Conservation (phyloP, 1,139 yeast genomes). For the Groenewaldozyma sp. region DNA sequence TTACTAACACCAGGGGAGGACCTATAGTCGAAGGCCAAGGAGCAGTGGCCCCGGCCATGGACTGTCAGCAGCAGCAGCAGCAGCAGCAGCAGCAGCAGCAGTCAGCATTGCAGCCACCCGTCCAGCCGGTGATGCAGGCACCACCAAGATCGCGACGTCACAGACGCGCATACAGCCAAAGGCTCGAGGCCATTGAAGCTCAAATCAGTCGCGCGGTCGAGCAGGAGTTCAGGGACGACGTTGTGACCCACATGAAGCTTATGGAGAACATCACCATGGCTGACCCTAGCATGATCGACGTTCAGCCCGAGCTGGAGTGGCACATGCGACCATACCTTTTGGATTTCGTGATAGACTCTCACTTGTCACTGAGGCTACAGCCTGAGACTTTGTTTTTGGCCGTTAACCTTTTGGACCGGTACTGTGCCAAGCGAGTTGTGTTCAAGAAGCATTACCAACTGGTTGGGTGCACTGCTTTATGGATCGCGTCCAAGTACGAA, state of each 20-base stretch:
- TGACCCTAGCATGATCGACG: slow-evolving; percentile 59
- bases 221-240: slow-evolving; percentile 30
- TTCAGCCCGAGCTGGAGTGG: slow-evolving; percentile 93
- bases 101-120: too few relatives aligned
- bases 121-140: too few relatives aligned
- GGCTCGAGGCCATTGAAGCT: slow-evolving; percentile 13
- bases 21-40: too few relatives aligned
- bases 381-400: slow-evolving; percentile 79
- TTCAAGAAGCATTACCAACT: slow-evolving; percentile 88
- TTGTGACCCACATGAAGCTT: slow-evolving; percentile 26
- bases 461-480: slow-evolving; percentile 86
- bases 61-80: too few relatives aligned
- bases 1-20: slow-evolving; percentile 3
- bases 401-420: slow-evolving; percentile 76
- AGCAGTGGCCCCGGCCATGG: too few relatives aligned
- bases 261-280: slow-evolving; percentile 27
- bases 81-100: too few relatives aligned
- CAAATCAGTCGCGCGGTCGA: slow-evolving; percentile 18
- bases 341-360: slow-evolving; percentile 77
- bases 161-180: slow-evolving; percentile 7
- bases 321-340: slow-evolving; percentile 83
- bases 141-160: too few relatives aligned
- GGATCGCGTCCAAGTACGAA: slow-evolving; percentile 94
- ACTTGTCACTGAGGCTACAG: slow-evolving; percentile 65
- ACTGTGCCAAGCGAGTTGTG: slow-evolving; percentile 86